Evolutionary conservation across 345 rosid genomes (phyloP).

Genomic region (Tarenaya hassleriana): DNA sequence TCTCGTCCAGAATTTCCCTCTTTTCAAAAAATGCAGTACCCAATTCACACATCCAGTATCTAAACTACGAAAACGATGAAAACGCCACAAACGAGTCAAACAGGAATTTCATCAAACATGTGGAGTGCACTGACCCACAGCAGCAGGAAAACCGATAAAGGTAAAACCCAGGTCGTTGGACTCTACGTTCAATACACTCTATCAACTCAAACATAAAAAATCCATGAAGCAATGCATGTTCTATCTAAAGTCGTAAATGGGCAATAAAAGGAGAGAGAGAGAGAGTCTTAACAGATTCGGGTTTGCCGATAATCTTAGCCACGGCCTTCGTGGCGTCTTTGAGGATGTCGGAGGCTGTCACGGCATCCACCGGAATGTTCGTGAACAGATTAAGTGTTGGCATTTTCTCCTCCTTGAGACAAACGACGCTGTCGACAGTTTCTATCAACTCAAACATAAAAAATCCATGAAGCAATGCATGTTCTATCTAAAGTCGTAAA

Average conservation of each 20-base stretch:
- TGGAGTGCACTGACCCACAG: background rate
- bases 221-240: background rate
- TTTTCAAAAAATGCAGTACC: too few species aligned
- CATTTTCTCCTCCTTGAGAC: conserved; percentile 36
- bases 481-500: too few species aligned
- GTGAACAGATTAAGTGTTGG: conserved; percentile 80
- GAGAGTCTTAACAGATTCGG: conserved; percentile 59
- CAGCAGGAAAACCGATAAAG: background rate
- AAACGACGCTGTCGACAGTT: background rate
- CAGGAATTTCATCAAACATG: conserved; percentile 17
- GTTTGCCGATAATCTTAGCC: conserved; percentile 86
- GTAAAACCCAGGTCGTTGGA: background rate
- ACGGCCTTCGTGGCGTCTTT: conserved; percentile 84
- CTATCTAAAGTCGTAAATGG: background rate
- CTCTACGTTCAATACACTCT: background rate
- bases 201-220: background rate
- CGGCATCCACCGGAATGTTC: conserved; percentile 81
- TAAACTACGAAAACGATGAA: too few species aligned
- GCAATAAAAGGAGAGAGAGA: background rate
- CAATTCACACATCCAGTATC: too few species aligned
- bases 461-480: too few species aligned
- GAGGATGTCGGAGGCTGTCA: conserved; percentile 79
- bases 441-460: background rate
- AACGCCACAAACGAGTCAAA: background rate
- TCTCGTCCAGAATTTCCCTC: too few species aligned